Base-by-base conservation (phyloP, 1,139 yeast species). In the Insectozyma bohioensis region DNA sequence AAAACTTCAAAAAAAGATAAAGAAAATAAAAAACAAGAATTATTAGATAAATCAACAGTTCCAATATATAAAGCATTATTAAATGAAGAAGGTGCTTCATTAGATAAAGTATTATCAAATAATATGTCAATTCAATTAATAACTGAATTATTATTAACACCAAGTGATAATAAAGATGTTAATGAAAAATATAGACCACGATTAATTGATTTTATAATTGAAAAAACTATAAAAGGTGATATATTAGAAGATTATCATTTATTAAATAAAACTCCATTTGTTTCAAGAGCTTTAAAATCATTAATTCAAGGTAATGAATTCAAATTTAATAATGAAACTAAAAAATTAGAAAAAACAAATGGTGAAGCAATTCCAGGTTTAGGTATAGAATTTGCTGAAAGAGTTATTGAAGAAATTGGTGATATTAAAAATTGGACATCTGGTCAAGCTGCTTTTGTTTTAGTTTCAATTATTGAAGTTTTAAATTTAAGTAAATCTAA, bases 1-100 rank as follows among this genome's bases (percentile, higher is more conserved):
- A 76, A 75, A 40, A 85, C 95, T 2, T 80, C 96, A 20, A 92
- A 90, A 61, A 92, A 92, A 60, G 94, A 88, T 23, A 84, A 81
- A 53, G 80, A 74, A 6, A 80, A 73, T 40, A 80, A 96, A 68
- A 79, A 87, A 56, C 41, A 47, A 8, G 97, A 92, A 63, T 64
- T 88, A 34, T 63, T 80, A 33, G 67, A 69, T 35, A 75, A 70
- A 40, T 84, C 88, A 43, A 65, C 84, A 27, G 95, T 95, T 21
- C 50, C 75, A 36, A 68, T 87, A 41, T 74, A 84, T 49, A 65
- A 75, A 35, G 64, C 78, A 18, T 62, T 87, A 20, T 17, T 33
- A 11, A 48, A 50, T 5, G 53, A 54, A 24, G 51, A 51, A 9
- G 55, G 52, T 29, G 56, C 51, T 19, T 47, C 51, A 12, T 49